phyloP scores from a whole-genome alignment of 176 grass and related monocot genomes.

The Elaeis guineensis region DNA sequence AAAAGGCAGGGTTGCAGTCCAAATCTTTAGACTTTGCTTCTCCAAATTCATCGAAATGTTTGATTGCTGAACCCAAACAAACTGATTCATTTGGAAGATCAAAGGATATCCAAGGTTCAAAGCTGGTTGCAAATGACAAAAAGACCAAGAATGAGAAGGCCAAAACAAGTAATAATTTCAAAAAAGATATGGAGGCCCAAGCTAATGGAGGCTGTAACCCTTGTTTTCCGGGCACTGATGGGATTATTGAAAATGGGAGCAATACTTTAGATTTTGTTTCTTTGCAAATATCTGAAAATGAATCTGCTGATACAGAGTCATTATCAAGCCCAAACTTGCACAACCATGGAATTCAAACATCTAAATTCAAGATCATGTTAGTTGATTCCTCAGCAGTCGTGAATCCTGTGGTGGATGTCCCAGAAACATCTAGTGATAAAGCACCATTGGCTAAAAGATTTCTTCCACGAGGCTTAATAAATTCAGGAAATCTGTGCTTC shows the following conservation, averaged over 20 bases:
- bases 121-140: slow-evolving; percentile 15
- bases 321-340: slow-evolving; percentile 17
- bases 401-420: slow-evolving; percentile 2
- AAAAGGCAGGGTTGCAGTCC: slow-evolving; percentile 49
- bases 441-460: slow-evolving; percentile 28
- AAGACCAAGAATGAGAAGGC: slow-evolving; percentile 15
- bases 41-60: slow-evolving; percentile 26
- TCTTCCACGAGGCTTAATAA: slow-evolving; percentile 77
- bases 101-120: slow-evolving; percentile 13
- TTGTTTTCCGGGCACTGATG: slow-evolving; percentile 28
- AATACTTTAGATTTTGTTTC: slow-evolving; percentile 17
- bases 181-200: slow-evolving; percentile 24
- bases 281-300: slow-evolving; percentile 1
- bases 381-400: slow-evolving; percentile 29
- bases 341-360: slow-evolving; percentile 22
- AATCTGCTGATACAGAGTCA: background rate
- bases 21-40: slow-evolving; percentile 58
- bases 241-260: slow-evolving; percentile 14
- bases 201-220: slow-evolving; percentile 36
- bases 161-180: slow-evolving; percentile 15
- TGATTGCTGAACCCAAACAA: slow-evolving; percentile 21
- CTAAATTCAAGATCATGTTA: slow-evolving; percentile 29
- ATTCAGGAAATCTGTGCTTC: slow-evolving; percentile 93
- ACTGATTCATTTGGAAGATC: slow-evolving; percentile 30
- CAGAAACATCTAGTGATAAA: slow-evolving; percentile 31